phyloP scores from a whole-genome alignment of 345 rosid genomes.

The Lumnitzera littorea region DNA sequence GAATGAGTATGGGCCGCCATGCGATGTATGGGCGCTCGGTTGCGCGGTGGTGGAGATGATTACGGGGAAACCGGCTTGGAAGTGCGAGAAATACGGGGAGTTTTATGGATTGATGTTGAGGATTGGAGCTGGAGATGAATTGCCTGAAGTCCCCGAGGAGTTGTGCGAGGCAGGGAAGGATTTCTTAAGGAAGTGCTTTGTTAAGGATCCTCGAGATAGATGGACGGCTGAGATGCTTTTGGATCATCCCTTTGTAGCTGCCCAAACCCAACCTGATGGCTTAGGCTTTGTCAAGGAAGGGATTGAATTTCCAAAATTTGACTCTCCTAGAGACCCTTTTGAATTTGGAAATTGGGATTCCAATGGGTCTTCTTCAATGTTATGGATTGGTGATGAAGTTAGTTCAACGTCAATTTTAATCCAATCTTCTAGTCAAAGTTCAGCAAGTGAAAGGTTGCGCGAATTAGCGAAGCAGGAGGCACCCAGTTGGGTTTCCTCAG shows the following conservation, averaged over 20 bases:
- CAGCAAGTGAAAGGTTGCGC: background rate
- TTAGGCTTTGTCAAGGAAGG: background rate
- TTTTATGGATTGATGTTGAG: constrained; percentile 10
- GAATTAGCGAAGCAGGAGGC: background rate
- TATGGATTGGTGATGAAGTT: background rate
- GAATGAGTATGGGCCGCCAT: constrained; percentile 16
- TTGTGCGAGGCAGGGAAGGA: constrained; percentile 19
- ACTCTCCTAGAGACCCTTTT: constrained; percentile 3
- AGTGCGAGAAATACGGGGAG: constrained; percentile 3
- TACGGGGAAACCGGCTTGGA: constrained; percentile 26
- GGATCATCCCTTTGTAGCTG: constrained; percentile 20
- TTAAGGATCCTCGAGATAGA: constrained; percentile 17
- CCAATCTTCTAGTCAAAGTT: background rate
- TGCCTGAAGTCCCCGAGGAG: constrained; percentile 19
- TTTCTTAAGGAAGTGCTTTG: constrained; percentile 26
- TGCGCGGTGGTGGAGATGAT: constrained; percentile 29
- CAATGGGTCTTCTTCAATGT: background rate
- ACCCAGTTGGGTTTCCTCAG: background rate
- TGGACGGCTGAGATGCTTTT: constrained; percentile 32
- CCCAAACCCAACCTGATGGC: background rate
- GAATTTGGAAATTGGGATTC: constrained; percentile 1
- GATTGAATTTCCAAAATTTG: no score
- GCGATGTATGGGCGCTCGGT: constrained; percentile 34
- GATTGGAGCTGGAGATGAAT: constrained; percentile 15
- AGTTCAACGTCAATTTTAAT: no score